Evolutionary conservation across 352 stramenopile species (phyloP).

Genomic region (Blastocystis sp.): DNA sequence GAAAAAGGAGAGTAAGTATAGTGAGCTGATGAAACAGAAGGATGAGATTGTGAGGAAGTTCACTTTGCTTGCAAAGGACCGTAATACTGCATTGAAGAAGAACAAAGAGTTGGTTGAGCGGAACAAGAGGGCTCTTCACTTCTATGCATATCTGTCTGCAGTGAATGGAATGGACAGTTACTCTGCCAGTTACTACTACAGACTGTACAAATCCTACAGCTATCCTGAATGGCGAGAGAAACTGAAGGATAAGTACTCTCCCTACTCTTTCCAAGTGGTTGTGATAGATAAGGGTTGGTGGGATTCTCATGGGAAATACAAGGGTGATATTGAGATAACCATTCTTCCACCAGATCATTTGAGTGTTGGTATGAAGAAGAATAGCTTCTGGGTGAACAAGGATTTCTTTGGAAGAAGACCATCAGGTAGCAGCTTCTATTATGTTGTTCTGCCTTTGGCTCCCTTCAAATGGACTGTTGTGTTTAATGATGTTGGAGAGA

Average conservation of each 20-base stretch:
- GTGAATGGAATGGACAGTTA: not conserved
- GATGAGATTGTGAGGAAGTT: not conserved
- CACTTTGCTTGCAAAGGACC: too few species aligned
- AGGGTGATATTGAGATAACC: not conserved
- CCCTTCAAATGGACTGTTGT: not conserved
- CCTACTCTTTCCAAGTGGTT: not conserved
- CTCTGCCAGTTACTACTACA: not conserved
- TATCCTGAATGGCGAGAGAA: not conserved
- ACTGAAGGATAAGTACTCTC: not conserved
- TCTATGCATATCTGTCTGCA: not conserved
- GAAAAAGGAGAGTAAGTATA: too few species aligned
- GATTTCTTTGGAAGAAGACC: not conserved
- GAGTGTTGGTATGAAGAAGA: not conserved
- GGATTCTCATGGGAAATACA: not conserved
- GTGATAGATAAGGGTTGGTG: not conserved
- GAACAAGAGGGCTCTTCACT: not conserved
- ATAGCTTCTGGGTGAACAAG: not conserved
- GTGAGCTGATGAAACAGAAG: not conserved
- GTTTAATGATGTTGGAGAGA: not conserved
- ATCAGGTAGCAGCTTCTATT: not conserved
- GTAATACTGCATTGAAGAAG: not conserved
- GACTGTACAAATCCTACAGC: not conserved
- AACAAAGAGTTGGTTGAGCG: not conserved
- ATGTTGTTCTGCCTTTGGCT: not conserved
- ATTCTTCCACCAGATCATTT: not conserved